Base-by-base conservation (phyloP, 2,329 filamentous ascomycete genomes). In the Pestalotiopsis sp. region DNA sequence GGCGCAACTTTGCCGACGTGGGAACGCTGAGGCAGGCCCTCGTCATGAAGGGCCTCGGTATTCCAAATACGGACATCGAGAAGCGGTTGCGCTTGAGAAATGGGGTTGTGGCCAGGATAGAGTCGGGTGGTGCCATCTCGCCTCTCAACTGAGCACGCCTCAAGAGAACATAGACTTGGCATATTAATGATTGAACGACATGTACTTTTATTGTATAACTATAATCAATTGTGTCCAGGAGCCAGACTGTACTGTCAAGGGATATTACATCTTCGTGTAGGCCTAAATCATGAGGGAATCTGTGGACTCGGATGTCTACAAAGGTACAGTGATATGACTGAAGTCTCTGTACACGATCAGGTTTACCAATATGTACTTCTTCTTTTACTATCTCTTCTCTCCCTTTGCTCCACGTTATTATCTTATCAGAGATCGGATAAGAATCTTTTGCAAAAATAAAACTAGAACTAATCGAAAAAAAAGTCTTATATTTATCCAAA, bases 1-100 rank as follows among this genome's bases (percentile, higher is more conserved):
- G 80, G 1, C 76, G 81, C 64, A 81, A 84, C 69, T 84, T 87
- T 63, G 74, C 87, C 10, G 80, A 86, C 63, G 81, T 84, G 48
- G 78, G 78, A 9, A 85, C 82, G 20, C 72, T 88, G 17, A 78
- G 82, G 55, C 82, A 86, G 66, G 80, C 82, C 7, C 75, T 88
- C 20, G 73, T 80, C 17, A 71, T 88, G 72, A 80, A 81, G 24
- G 78, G 79, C 14, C 74, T 75, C 13, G 85, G 85, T 0, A 64
- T 78, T 3, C 68, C 77, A 0, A 70, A 77, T 0, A 71, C 68
- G 1, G 81, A 81, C 1, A 85, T 88, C 55, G 86, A 88, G 78
- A 70, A 73, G 60, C 77, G 76, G 57, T 73, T 88, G 35, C 73
- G 80, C 56, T 77, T 89, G 24, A 81, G 80, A 71, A 73, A 72